phyloP scores from a whole-genome alignment of 371 early-diverging fungal species.

The Mucor racemosus region DNA sequence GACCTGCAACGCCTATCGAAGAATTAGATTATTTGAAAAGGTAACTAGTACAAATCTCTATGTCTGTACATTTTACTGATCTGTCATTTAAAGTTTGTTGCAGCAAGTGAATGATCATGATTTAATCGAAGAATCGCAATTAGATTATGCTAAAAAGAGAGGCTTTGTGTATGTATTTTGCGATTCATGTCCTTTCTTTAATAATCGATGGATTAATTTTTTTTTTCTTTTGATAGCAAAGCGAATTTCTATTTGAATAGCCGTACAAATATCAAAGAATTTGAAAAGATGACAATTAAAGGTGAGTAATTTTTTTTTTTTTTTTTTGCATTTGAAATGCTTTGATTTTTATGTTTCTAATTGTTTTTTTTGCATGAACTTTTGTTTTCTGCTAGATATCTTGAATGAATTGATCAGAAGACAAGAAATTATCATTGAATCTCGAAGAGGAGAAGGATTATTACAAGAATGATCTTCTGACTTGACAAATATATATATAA shows the following conservation, averaged over 20 bases:
- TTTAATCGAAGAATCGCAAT: slow-evolving; percentile 28
- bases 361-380: not conserved
- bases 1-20: slow-evolving; percentile 13
- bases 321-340: not conserved
- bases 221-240: slow-evolving; percentile 1
- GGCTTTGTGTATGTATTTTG: slow-evolving; percentile 20
- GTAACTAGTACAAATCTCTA: no score
- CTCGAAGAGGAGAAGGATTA: slow-evolving; percentile 16
- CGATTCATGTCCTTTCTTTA: not conserved
- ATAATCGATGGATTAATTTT: not conserved
- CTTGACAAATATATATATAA: no score
- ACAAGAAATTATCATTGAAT: slow-evolving; percentile 18
- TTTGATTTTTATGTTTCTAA: not conserved
- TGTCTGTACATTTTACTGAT: no score
- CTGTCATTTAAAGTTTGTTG: not conserved
- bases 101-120: slow-evolving; percentile 16
- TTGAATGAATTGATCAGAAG: slow-evolving; percentile 15
- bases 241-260: slow-evolving; percentile 14
- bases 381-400: slow-evolving; percentile 8
- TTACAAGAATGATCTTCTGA: not conserved
- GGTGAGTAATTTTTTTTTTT: slow-evolving; percentile 13
- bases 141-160: slow-evolving; percentile 16
- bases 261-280: slow-evolving; percentile 16
- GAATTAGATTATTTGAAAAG: slow-evolving; percentile 21
- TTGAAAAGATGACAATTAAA: slow-evolving; percentile 25